Evolutionary conservation across 2,329 filamentous ascomycete species (phyloP), one percentile per base, ranked within the genome.

Genomic region (Aspergillus aculeatinus): DNA sequence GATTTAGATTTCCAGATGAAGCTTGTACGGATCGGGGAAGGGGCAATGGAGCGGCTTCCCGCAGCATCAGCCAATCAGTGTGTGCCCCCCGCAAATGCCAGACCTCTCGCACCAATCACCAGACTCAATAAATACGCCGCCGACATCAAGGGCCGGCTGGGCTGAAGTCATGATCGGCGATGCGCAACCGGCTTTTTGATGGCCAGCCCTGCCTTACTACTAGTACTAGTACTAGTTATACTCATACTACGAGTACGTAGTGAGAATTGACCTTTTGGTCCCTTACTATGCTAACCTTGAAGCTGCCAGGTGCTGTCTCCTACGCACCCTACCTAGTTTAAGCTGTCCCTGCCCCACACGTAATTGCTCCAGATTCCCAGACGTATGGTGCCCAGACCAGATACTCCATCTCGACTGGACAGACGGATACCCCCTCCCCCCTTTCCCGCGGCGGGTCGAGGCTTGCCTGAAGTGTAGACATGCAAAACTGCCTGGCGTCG

Each of bases 151-250:
- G 19, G 10, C n/a, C 14, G 14, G 25, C 42, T 48, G 27, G 35
- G 53, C 53, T 55, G 53, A 55, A 31, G 53, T 55, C 53, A 55
- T 55, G 51, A 52, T 52, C 51, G 51, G 31, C 51, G 44, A 39
- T n/a, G 51, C 51, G 51, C 51, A 23, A 19, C 29, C 31, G 31
- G 50, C 50, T 52, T 33, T 31, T 33, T 19, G 21, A 19, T 23
- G 31, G n/a, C 19, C 27, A 21, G 21, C 33, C 31, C 51, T 6
- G 51, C 31, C 16, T 52, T 16, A 16, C 51, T n/a, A 23, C n/a
- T 10, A 52, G 27, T 27, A 27, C 25, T 21, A 25, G 25, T 25
- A 27, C 25, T 6, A 27, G 1, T 9, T 2, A 29, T 29, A 29
- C 27, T 29, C 27, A 29, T 29, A 29, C 21, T 21, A 21, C 27